phyloP scores from a whole-genome alignment of 2,329 filamentous ascomycete genomes.

The Verticillium nubilum region DNA sequence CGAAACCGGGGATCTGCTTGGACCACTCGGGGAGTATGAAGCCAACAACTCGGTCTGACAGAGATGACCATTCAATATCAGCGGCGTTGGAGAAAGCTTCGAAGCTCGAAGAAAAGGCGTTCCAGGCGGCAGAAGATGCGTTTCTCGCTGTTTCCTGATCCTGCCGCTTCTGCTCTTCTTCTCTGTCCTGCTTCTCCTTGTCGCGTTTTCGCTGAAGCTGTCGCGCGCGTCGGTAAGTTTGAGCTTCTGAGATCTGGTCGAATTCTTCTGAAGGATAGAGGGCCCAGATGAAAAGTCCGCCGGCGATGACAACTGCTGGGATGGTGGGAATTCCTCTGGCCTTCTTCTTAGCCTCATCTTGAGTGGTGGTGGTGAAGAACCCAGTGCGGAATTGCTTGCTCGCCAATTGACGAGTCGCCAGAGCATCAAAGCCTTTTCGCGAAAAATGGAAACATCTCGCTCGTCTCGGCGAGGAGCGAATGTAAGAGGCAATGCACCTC shows the following conservation, averaged over 20 bases:
- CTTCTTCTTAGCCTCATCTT: slow-evolving; percentile 12
- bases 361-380: slow-evolving; percentile 11
- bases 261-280: slow-evolving; percentile 39
- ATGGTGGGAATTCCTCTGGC: slow-evolving; percentile 13
- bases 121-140: slow-evolving; percentile 33
- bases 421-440: background rate
- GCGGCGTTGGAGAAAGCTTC: slow-evolving; percentile 48
- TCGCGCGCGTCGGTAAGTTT: background rate
- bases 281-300: slow-evolving; percentile 34
- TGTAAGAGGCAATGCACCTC: background rate
- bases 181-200: slow-evolving; percentile 1
- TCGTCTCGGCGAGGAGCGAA: background rate
- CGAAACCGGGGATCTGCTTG: slow-evolving; percentile 65
- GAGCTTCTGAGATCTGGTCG: slow-evolving; percentile 23
- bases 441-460: background rate
- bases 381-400: slow-evolving; percentile 12
- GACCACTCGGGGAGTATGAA: slow-evolving; percentile 81
- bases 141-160: slow-evolving; percentile 17
- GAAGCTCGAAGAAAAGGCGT: slow-evolving; percentile 39
- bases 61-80: slow-evolving; percentile 47
- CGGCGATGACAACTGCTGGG: slow-evolving; percentile 25
- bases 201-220: background rate
- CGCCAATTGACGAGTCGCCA: background rate
- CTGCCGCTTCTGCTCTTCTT: slow-evolving; percentile 9
- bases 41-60: slow-evolving; percentile 58